Evolutionary conservation across 768 basidiomycete species (phyloP).

Genomic region (Auricularia auricula-judae): DNA sequence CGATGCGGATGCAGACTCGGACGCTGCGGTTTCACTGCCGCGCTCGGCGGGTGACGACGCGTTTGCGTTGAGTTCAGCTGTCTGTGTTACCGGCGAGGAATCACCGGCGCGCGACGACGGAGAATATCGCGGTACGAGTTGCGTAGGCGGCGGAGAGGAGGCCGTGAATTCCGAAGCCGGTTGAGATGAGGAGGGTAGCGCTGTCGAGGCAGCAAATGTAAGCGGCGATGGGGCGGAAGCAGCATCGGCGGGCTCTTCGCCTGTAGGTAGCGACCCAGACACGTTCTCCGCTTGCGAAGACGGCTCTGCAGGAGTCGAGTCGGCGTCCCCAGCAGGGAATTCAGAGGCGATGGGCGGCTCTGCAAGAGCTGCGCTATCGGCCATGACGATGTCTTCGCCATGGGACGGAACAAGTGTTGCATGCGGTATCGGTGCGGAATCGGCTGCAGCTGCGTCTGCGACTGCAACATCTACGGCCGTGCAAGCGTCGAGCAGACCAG

Average conservation of each 20-base stretch:
- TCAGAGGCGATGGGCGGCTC: too few relatives aligned
- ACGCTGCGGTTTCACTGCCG: background rate
- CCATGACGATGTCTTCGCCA: background rate
- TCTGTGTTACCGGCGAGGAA: background rate
- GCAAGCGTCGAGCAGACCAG: too few relatives aligned
- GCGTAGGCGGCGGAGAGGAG: background rate
- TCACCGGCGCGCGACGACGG: background rate
- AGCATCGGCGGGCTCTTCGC: too few relatives aligned
- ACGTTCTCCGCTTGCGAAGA: too few relatives aligned
- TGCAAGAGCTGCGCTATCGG: background rate
- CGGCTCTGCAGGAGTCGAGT: too few relatives aligned
- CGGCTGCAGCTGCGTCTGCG: background rate
- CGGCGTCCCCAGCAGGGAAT: too few relatives aligned
- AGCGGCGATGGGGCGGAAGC: too few relatives aligned
- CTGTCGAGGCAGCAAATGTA: too few relatives aligned
- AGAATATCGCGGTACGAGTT: background rate
- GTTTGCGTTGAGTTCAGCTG: background rate
- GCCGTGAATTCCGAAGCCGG: background rate
- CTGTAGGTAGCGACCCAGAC: too few relatives aligned
- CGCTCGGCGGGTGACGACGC: background rate
- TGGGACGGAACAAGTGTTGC: background rate
- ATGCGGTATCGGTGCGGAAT: background rate
- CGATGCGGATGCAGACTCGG: background rate
- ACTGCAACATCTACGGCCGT: too few relatives aligned
- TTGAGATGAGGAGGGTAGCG: background rate